Conservation (phyloP, 2,329 filamentous ascomycete genomes). For the Monilinia aucupariae region DNA sequence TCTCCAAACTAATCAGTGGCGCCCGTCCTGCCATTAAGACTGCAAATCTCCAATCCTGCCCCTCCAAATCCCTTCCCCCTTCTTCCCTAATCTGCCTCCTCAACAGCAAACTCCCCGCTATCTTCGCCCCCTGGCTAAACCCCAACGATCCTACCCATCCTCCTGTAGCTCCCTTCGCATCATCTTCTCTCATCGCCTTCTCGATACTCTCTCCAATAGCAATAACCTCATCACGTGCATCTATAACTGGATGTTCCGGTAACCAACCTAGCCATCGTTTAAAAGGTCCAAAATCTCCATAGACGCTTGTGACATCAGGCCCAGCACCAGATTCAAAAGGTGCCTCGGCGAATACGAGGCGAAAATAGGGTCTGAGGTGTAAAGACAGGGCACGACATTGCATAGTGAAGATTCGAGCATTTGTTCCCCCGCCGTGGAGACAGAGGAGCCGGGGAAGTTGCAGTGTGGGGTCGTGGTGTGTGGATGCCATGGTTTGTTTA, state of each 20-base stretch:
- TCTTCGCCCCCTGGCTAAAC: constrained; percentile 62
- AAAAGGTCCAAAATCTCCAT: constrained; percentile 62
- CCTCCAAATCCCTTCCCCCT: constrained; percentile 9
- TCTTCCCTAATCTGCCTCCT: constrained; percentile 47
- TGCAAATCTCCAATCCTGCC: constrained; percentile 49
- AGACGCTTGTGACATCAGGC: constrained; percentile 58
- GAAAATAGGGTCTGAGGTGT: constrained; percentile 44
- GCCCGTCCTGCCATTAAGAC: constrained; percentile 57
- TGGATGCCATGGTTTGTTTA: background rate
- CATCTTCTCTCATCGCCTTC: constrained; percentile 48
- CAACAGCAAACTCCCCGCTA: constrained; percentile 54
- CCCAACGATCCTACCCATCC: constrained; percentile 57
- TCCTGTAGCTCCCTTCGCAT: constrained; percentile 43
- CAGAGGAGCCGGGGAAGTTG: constrained; percentile 62
- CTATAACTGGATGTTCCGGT: constrained; percentile 45
- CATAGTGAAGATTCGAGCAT: constrained; percentile 60
- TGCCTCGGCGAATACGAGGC: constrained; percentile 66
- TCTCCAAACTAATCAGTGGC: constrained; percentile 49
- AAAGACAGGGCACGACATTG: constrained; percentile 52
- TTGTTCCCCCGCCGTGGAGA: constrained; percentile 75
- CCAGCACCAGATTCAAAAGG: constrained; percentile 59
- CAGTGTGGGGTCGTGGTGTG: constrained; percentile 14
- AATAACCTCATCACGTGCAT: constrained; percentile 41
- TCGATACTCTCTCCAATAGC: constrained; percentile 40
- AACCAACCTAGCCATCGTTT: constrained; percentile 59